Base-by-base conservation (phyloP, 768 basidiomycete genomes). In the Leccinellum rugosiceps region DNA sequence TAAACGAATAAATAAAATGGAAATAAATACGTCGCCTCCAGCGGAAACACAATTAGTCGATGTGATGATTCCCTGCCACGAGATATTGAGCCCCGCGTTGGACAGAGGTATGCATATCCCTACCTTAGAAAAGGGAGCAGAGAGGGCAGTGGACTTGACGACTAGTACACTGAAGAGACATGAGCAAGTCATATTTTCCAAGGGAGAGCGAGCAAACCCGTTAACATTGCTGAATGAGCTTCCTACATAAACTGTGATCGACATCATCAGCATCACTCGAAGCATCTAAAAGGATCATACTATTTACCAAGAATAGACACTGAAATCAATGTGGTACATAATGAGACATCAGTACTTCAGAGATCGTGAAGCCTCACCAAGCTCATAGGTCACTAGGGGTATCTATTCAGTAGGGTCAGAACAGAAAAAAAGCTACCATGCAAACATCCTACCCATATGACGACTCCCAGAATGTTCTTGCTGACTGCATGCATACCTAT, bases 351-450 rank as follows among this genome's bases (percentile, higher is more conserved):
- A n/a, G n/a, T n/a, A 4, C 4, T n/a, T 41, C n/a, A n/a, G 38
- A n/a, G n/a, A 41, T n/a, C 10, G n/a, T 41, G 0, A 31, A n/a
- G 15, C 35, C 57, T 54, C 41, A 58, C 57, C 52, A 11, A 58
- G 38, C 10, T 50, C 48, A 21, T 45, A 58, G 14, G 38, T 21
- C 25, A 41, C 43, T 13, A 32, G 3, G 13, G 53, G 57, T n/a
- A 54, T 11, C 57, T 58, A 41, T 14, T 34, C 17, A 6, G 26
- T 7, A 48, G 4, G 17, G 21, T 4, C 38, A 41, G 38, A 41
- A n/a, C n/a, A n/a, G n/a, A n/a, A n/a, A 41, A 31, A 41, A 41
- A 41, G 17, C 31, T 11, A n/a, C 38, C 38, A 41, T 2, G 25
- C 25, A 4, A 25, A 41, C 17, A 41, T 9, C 57, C 15, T 34